Percentiles rank a stretch among this genome's conserved stretches.
These are phyloP conservation scores for Barnettozyma pratensis DNA, from an alignment of 805 yeast genomes.

Conservation along the genomic window DNA sequence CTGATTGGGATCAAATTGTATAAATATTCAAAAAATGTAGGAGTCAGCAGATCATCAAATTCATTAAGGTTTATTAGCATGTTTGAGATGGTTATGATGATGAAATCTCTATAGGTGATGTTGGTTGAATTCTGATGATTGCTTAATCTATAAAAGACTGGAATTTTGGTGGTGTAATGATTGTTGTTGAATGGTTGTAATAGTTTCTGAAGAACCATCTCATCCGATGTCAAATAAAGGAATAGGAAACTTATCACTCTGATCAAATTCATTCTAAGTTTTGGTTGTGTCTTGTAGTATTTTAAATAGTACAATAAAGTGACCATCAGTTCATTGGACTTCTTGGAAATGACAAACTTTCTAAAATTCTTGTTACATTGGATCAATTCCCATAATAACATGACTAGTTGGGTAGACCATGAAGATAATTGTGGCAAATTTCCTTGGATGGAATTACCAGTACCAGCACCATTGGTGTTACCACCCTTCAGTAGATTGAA, in stretches of 20 bases:
- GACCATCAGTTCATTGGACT: constrained; percentile 49
- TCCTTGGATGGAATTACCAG: not conserved
- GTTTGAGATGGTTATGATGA: constrained; percentile 47
- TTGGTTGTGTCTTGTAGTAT: constrained; percentile 37
- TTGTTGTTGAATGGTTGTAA: constrained; percentile 39
- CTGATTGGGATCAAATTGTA: constrained; percentile 54
- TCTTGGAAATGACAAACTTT: constrained; percentile 37
- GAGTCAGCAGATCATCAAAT: constrained; percentile 31
- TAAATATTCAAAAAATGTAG: constrained; percentile 51
- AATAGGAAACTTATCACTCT: constrained; percentile 48
- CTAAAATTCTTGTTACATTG: constrained; percentile 65
- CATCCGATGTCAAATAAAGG: constrained; percentile 42
- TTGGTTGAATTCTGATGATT: constrained; percentile 30
- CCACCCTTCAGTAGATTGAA: constrained; percentile 24
- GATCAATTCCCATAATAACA: constrained; percentile 69
- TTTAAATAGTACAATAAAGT: constrained; percentile 53
- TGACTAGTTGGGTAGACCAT: constrained; percentile 54
- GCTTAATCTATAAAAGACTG: constrained; percentile 43
- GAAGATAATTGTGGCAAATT: constrained; percentile 35
- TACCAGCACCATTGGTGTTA: not conserved
- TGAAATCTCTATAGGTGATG: constrained; percentile 58
- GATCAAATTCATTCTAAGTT: constrained; percentile 35
- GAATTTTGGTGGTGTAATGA: constrained; percentile 45
- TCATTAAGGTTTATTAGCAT: constrained; percentile 32
- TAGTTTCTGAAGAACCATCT: constrained; percentile 33